phyloP scores from a whole-genome alignment of 2,329 filamentous ascomycete species.

The Fonsecaea pedrosoi region DNA sequence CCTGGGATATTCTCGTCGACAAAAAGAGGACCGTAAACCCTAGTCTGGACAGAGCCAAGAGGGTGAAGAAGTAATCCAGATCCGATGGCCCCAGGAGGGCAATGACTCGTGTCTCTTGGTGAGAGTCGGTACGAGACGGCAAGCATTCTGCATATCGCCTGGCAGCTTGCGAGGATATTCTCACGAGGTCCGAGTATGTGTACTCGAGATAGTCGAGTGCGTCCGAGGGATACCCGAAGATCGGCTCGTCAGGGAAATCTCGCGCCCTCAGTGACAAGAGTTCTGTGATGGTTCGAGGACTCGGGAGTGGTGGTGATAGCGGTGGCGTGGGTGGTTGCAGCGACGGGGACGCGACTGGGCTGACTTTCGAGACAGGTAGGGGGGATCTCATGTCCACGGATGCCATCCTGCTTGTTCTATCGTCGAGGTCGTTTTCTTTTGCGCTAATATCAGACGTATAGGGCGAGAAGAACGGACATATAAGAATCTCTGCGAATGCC shows the following conservation, averaged over 20 bases:
- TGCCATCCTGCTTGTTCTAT: not conserved
- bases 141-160: slow-evolving; percentile 15
- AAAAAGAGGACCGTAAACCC: slow-evolving; percentile 63
- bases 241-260: slow-evolving; percentile 28
- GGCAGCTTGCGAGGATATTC: slow-evolving; percentile 22
- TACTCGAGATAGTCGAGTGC: slow-evolving; percentile 34
- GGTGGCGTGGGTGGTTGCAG: slow-evolving; percentile 25
- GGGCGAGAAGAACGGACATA: not conserved
- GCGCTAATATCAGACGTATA: not conserved
- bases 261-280: slow-evolving; percentile 31
- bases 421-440: not conserved
- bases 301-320: slow-evolving; percentile 17
- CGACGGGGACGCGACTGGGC: slow-evolving; percentile 4
- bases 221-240: slow-evolving; percentile 35
- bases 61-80: slow-evolving; percentile 32
- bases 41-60: slow-evolving; percentile 60
- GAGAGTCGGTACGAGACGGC: slow-evolving; percentile 18
- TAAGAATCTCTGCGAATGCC: not conserved
- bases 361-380: slow-evolving; percentile 2
- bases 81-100: slow-evolving; percentile 32
- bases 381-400: not conserved
- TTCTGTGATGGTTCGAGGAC: slow-evolving; percentile 34
- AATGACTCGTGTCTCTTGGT: slow-evolving; percentile 18
- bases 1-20: slow-evolving; percentile 60
- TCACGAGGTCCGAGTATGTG: slow-evolving; percentile 30